Conservation (phyloP, 805 yeast genomes). For the Tetrapisispora fleetii region DNA sequence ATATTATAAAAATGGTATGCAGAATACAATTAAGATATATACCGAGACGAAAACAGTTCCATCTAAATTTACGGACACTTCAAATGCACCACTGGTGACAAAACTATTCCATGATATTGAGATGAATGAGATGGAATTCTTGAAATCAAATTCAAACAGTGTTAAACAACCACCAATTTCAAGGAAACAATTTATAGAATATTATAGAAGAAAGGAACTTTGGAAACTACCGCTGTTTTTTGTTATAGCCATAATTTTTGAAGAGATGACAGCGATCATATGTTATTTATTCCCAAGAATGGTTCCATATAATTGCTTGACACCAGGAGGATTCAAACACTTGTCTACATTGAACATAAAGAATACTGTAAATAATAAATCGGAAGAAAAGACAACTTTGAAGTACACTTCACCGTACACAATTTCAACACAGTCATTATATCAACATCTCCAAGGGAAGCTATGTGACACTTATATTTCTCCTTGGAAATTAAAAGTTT, state of each 20-base stretch:
- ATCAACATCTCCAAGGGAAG: conserved; percentile 24
- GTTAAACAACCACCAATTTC: conserved; percentile 20
- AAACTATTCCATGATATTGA: conserved; percentile 12
- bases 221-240: conserved; percentile 46
- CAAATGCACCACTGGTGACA: conserved; percentile 17
- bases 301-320: conserved; percentile 49
- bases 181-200: conserved; percentile 37
- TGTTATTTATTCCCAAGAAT: conserved; percentile 46
- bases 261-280: conserved; percentile 44
- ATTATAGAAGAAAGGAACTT: conserved; percentile 36
- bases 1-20: conserved; percentile 51
- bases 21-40: conserved; percentile 43
- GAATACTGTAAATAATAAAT: neutral
- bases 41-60: conserved; percentile 14
- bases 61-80: neutral
- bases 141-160: neutral
- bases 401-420: conserved; percentile 39
- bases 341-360: conserved; percentile 2
- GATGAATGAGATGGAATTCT: conserved; percentile 22
- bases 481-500: neutral
- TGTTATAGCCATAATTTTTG: conserved; percentile 37
- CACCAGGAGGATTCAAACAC: conserved; percentile 34
- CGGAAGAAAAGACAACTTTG: neutral
- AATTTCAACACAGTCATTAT: conserved; percentile 32
- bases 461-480: neutral